phyloP scores from a whole-genome alignment of 495 filamentous ascomycete genomes.

The Hyaloscypha bicolor region DNA sequence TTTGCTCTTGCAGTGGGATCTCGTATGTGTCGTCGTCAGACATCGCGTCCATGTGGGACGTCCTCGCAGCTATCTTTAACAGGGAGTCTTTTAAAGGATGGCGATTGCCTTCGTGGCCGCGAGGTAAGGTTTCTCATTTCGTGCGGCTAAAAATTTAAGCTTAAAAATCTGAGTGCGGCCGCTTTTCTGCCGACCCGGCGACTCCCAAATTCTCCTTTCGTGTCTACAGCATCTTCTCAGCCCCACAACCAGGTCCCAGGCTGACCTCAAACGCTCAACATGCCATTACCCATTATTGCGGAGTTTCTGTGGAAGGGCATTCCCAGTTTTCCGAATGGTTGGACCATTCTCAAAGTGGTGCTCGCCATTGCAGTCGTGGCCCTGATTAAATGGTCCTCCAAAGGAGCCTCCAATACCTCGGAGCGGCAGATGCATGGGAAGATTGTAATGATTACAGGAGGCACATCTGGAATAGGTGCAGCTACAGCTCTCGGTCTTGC shows the following conservation, averaged over 20 bases:
- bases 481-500: conserved; percentile 74
- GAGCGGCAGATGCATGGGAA: conserved; percentile 91
- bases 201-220: not conserved
- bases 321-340: conserved; percentile 37
- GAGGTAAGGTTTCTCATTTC: not conserved
- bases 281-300: conserved; percentile 79
- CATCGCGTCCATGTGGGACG: conserved; percentile 11
- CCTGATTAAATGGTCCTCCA: conserved; percentile 76
- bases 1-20: conserved; percentile 70
- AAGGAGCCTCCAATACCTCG: conserved; percentile 71
- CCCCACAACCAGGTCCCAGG: not conserved
- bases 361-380: conserved; percentile 62
- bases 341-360: conserved; percentile 58
- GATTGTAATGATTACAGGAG: conserved; percentile 92
- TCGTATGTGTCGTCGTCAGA: conserved; percentile 33
- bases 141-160: conserved; percentile 13
- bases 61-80: not conserved
- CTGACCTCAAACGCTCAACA: conserved; percentile 38
- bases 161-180: conserved; percentile 19
- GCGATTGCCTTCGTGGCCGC: not conserved
- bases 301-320: conserved; percentile 65
- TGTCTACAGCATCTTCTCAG: not conserved
- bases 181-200: not conserved
- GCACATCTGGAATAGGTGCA: conserved; percentile 92
- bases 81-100: not conserved